A percentile compares a stretch with the other conserved stretches of the same genome.
Evolutionary conservation across 2,329 filamentous ascomycete genomes (phyloP).

Genomic region (Trichophyton simii): DNA sequence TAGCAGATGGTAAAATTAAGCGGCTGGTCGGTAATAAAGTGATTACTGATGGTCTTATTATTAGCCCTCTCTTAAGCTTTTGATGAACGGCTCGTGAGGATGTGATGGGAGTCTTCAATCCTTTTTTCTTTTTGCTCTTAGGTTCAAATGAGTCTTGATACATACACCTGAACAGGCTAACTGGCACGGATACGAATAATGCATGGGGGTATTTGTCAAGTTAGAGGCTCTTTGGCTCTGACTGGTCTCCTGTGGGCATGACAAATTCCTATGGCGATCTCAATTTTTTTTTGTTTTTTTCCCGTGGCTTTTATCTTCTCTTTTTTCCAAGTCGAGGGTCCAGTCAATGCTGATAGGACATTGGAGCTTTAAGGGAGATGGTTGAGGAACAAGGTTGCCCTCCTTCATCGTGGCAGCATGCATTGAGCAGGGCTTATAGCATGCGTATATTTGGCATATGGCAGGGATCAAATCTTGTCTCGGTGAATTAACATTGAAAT

Average conservation of each 20-base stretch:
- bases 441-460: not conserved
- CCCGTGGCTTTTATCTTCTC: not conserved
- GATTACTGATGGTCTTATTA: not conserved
- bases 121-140: not conserved
- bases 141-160: not conserved
- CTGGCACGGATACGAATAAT: not conserved
- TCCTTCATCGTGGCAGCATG: not conserved
- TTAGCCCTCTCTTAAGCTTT: not conserved
- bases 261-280: not conserved
- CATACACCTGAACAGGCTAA: not conserved
- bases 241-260: not conserved
- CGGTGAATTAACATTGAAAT: not conserved
- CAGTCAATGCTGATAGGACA: not conserved
- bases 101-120: not conserved
- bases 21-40: not conserved
- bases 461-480: not conserved
- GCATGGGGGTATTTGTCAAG: not conserved
- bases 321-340: not conserved
- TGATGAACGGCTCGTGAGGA: not conserved
- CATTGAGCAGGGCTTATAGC: not conserved
- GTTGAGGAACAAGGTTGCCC: not conserved
- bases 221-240: not conserved
- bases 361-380: too few relatives aligned
- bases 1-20: slow-evolving; percentile 1
- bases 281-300: not conserved